A percentile compares a stretch with the other conserved stretches of the same genome.
Conservation (phyloP, 169 alveolate species). For the Condylostoma magnum region DNA sequence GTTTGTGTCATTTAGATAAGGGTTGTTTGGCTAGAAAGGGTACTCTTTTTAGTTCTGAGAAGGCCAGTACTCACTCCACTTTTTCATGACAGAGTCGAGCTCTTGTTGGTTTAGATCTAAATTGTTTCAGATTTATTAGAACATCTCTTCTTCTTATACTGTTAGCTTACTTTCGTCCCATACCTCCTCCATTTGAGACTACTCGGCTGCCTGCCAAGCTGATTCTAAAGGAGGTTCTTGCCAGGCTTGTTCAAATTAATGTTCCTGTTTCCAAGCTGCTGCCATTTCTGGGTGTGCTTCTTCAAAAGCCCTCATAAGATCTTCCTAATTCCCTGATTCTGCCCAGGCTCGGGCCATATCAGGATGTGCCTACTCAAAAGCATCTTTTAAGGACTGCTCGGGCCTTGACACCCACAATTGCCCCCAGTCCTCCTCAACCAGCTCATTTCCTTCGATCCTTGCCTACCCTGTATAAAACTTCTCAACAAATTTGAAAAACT, state of each 20-base stretch:
- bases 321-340: too few species aligned
- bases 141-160: too few species aligned
- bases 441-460: background rate
- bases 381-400: too few species aligned
- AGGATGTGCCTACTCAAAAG: too few species aligned
- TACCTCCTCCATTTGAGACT: background rate
- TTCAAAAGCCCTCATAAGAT: too few species aligned
- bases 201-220: background rate
- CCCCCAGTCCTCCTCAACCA: constrained; percentile 22
- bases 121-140: too few species aligned
- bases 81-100: background rate
- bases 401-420: constrained; percentile 4
- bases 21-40: constrained; percentile 41
- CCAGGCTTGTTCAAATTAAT: constrained; percentile 13
- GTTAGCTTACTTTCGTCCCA: too few species aligned
- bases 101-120: background rate
- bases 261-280: too few species aligned
- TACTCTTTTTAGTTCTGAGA: constrained; percentile 17
- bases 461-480: constrained; percentile 18
- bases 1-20: constrained; percentile 32
- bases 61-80: constrained; percentile 16
- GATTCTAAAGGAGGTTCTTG: background rate
- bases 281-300: too few species aligned
- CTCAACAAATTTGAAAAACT: constrained; percentile 20
- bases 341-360: too few species aligned